These are phyloP conservation scores for Periglandula ipomoeae DNA, from an alignment of 2,329 filamentous ascomycete genomes.

Conservation along the genomic window DNA sequence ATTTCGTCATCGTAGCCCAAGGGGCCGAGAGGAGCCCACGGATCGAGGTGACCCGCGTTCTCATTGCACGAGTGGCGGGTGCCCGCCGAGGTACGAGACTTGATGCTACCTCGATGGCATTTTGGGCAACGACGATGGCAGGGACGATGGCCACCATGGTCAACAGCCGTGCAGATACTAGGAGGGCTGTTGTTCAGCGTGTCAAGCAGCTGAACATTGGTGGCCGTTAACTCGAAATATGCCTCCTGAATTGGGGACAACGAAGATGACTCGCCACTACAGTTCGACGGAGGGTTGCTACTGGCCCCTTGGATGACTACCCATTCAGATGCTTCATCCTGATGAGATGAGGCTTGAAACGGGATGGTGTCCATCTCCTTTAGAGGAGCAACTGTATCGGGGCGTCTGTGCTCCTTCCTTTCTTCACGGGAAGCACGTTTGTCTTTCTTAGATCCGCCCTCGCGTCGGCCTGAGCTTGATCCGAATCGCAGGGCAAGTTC, in stretches of 20 bases:
- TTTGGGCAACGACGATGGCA: slow-evolving; percentile 3
- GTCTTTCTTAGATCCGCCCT: neutral
- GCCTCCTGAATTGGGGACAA: neutral
- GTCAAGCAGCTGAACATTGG: slow-evolving; percentile 5
- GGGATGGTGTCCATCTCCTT: neutral
- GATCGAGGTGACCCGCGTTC: neutral
- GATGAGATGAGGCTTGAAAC: neutral
- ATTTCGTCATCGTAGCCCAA: neutral
- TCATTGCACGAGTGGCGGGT: neutral
- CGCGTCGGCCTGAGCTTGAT: neutral
- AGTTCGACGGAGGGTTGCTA: neutral
- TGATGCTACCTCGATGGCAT: neutral
- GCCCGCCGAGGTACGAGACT: neutral
- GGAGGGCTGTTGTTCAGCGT: neutral
- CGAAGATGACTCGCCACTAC: neutral
- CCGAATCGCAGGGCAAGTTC: neutral
- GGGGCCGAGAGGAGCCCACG: neutral
- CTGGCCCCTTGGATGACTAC: neutral
- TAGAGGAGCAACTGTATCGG: neutral
- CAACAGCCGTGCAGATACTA: neutral
- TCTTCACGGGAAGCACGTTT: neutral
- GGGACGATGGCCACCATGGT: neutral
- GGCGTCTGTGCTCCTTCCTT: neutral
- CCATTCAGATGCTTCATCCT: slow-evolving; percentile 2
- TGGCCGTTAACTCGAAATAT: neutral